These are phyloP conservation scores for Penicillium hordei DNA, from an alignment of 2,329 filamentous ascomycete genomes.

Conservation along the genomic window DNA sequence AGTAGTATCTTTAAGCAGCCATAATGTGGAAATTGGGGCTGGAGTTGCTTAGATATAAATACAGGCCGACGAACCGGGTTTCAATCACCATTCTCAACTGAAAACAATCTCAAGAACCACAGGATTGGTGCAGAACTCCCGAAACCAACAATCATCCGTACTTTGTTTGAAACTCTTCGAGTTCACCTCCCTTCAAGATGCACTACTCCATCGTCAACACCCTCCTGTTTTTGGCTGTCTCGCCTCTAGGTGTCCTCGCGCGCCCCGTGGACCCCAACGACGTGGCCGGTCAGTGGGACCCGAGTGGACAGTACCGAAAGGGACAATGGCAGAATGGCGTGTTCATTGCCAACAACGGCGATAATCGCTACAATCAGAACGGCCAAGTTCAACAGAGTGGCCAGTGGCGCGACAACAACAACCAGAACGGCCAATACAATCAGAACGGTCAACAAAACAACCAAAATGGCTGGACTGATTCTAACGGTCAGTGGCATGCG, in stretches of 20 bases:
- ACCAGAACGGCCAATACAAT: too few species aligned
- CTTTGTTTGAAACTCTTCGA: background rate
- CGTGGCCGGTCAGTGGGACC: constrained; percentile 22
- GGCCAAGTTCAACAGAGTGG: background rate
- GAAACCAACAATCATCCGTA: background rate
- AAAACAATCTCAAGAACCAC: constrained; percentile 8
- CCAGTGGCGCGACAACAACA: constrained; percentile 6
- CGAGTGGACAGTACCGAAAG: constrained; percentile 23
- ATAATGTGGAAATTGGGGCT: constrained; percentile 10
- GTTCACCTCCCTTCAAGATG: constrained; percentile 14
- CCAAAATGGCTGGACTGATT: constrained; percentile 15
- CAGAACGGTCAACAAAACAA: constrained; percentile 2
- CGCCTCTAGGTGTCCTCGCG: constrained; percentile 21
- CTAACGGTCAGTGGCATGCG: constrained; percentile 2
- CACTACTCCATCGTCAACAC: constrained; percentile 21
- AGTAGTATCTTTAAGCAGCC: constrained; percentile 4
- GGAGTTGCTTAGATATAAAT: constrained; percentile 18
- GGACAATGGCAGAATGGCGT: constrained; percentile 21
- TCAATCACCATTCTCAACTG: constrained; percentile 13
- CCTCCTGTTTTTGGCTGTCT: constrained; percentile 23
- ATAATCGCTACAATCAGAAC: constrained; percentile 4
- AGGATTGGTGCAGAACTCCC: background rate
- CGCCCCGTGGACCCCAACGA: constrained; percentile 24
- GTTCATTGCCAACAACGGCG: constrained; percentile 18
- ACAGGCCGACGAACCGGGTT: constrained; percentile 3